Percentiles rank a stretch among this genome's conserved stretches.
These are phyloP conservation scores for Epichloe glyceriae DNA, from an alignment of 2,329 filamentous ascomycete species.

Conservation along the genomic window DNA sequence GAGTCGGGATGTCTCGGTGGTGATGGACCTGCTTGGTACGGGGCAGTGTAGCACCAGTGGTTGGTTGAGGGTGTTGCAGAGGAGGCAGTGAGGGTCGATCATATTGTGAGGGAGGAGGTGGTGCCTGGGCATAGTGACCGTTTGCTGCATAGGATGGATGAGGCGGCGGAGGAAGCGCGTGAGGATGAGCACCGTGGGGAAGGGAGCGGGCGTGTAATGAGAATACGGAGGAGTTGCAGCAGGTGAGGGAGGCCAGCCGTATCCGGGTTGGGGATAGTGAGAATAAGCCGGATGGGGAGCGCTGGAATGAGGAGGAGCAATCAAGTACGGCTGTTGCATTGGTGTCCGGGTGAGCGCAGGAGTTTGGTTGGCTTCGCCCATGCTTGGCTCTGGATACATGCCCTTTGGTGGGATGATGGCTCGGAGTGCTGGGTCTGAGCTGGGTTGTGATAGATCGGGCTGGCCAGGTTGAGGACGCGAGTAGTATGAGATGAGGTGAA, in stretches of 20 bases:
- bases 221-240: constrained; percentile 40
- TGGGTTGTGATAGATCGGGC: constrained; percentile 66
- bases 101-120: constrained; percentile 10
- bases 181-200: constrained; percentile 18
- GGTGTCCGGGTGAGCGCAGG: constrained; percentile 70
- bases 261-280: constrained; percentile 31
- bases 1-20: constrained; percentile 25
- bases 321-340: constrained; percentile 36
- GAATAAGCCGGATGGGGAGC: constrained; percentile 20
- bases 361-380: constrained; percentile 70
- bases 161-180: constrained; percentile 13
- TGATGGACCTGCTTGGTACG: constrained; percentile 22
- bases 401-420: constrained; percentile 81
- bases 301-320: constrained; percentile 21
- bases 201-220: constrained; percentile 29
- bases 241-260: constrained; percentile 44
- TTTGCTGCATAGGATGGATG: constrained; percentile 17
- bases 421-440: constrained; percentile 64
- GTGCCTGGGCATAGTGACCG: constrained; percentile 12
- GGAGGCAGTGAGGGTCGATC: constrained; percentile 26
- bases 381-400: constrained; percentile 92
- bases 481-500: constrained; percentile 97
- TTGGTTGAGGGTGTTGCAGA: constrained; percentile 19
- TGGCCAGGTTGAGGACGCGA: constrained; percentile 63
- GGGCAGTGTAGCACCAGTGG: constrained; percentile 9